Percentiles rank a stretch among this genome's conserved stretches.
Conservation (phyloP, 345 rosid species). For the Pugionium dolabratum region DNA sequence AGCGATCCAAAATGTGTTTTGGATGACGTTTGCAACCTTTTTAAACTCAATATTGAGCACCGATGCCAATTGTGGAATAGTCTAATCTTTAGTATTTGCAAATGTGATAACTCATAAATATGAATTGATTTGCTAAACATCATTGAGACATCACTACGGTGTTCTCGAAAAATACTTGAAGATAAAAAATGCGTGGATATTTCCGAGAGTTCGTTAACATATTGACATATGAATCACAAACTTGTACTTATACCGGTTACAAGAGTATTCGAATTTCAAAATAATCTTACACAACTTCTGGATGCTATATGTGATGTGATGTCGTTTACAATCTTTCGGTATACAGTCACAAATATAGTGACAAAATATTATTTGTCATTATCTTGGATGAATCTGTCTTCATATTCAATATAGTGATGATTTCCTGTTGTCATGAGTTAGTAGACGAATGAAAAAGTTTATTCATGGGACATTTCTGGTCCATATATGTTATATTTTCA, state of each 20-base stretch:
- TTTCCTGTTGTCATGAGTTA: conserved; percentile 9
- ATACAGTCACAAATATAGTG: neutral
- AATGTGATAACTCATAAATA: neutral
- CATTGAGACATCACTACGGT: neutral
- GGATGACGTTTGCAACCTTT: neutral
- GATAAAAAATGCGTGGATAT: neutral
- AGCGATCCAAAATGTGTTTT: neutral
- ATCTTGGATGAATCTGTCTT: neutral
- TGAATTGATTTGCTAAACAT: neutral
- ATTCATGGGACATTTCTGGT: neutral
- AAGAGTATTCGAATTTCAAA: neutral
- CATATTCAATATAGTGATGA: conserved; percentile 3
- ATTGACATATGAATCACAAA: neutral
- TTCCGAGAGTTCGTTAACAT: neutral
- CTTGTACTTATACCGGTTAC: neutral
- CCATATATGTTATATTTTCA: no score
- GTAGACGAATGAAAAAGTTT: neutral
- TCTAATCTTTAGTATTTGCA: neutral
- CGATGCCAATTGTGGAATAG: neutral
- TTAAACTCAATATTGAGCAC: neutral
- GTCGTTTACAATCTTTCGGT: neutral
- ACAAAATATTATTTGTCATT: neutral
- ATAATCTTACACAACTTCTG: neutral
- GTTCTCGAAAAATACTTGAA: neutral
- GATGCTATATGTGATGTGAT: neutral